Evolutionary conservation across 2,329 filamentous ascomycete species (phyloP).

Genomic region (Aspergillus spinulosporus): DNA sequence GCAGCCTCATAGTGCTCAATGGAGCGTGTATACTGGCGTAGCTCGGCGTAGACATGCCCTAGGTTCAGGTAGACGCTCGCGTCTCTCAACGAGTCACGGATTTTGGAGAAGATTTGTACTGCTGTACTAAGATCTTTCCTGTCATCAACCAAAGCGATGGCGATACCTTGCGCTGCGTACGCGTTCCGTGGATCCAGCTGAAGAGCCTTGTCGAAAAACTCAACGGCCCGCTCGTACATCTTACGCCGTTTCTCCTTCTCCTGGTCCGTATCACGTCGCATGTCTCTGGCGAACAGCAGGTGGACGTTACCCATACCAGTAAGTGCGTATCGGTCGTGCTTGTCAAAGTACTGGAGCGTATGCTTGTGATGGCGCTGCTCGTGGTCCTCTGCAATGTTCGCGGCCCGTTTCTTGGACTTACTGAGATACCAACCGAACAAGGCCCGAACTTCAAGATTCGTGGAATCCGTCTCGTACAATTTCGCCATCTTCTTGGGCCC

Average conservation of each 20-base stretch:
- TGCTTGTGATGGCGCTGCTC: conserved; percentile 96
- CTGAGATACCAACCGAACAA: conserved; percentile 95
- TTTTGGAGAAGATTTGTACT: conserved; percentile 83
- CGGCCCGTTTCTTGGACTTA: conserved; percentile 77
- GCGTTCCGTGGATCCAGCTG: conserved; percentile 94
- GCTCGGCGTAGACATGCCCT: conserved; percentile 86
- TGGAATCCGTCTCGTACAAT: conserved; percentile 78
- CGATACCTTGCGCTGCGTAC: conserved; percentile 92
- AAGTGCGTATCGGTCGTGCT: conserved; percentile 95
- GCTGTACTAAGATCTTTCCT: conserved; percentile 84
- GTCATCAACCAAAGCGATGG: conserved; percentile 90
- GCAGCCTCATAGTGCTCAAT: conserved; percentile 93
- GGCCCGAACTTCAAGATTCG: conserved; percentile 86
- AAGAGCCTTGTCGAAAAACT: conserved; percentile 97
- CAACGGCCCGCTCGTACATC: conserved; percentile 86
- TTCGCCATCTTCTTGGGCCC: conserved; percentile 83
- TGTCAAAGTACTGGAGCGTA: conserved; percentile 89
- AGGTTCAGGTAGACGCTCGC: conserved; percentile 88
- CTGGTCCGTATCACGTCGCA: conserved; percentile 83
- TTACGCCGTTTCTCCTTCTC: conserved; percentile 89
- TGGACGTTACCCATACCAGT: conserved; percentile 97
- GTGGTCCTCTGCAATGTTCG: conserved; percentile 81
- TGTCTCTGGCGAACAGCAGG: conserved; percentile 83
- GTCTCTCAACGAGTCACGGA: conserved; percentile 87
- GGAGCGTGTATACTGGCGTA: conserved; percentile 85